Evolutionary conservation across 768 basidiomycete species (phyloP), one percentile per base, ranked within the genome.

Genomic region (Xerocomellus intermedius): DNA sequence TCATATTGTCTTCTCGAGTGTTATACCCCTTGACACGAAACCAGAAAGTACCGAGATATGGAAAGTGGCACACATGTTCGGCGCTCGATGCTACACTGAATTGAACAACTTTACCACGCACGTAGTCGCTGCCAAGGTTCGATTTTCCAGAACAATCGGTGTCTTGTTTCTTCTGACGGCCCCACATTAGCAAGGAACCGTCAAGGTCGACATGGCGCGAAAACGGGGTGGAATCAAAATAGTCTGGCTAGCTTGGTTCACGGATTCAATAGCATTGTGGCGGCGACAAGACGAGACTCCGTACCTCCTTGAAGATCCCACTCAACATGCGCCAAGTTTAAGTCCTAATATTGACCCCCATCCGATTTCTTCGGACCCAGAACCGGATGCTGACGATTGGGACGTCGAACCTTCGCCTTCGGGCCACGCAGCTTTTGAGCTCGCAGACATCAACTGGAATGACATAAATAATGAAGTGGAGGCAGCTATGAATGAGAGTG

Each of bases 221-320:
- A 82, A 82, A 65, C 82, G 83, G n/a, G 84, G 86, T 7, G 82
- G 82, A 22, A 83, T 91, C 66, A 85, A 87, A 67, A 84, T 98
- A 56, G 93, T 98, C 19, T 91, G 90, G 84, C 72, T 89, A 8
- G 77, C 82, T 9, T 99, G 96, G 96, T 89, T 98, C 65, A 85
- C 82, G 32, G 90, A 95, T 68, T 93, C 88, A 12, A 75, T 95
- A 53, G 87, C 90, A n/a, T 75, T 86, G n/a, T 98, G 96, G 94
- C 74, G 74, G 50, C 83, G 83, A 52, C 87, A 89, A 65, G 85
- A 89, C 58, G 96, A 97, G 73, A 77, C 75, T 1, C 79, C 80
- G 3, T 96, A 94, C 74, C 74, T 91, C 39, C 77, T 90, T 49
- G 86, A 89, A 64, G 82, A 81, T 47, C 82, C 81, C 19, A 72